Evolutionary conservation across 1,139 yeast genomes (phyloP), one percentile per base, ranked within the genome.

Genomic region (Trichomonascaceae sp.): DNA sequence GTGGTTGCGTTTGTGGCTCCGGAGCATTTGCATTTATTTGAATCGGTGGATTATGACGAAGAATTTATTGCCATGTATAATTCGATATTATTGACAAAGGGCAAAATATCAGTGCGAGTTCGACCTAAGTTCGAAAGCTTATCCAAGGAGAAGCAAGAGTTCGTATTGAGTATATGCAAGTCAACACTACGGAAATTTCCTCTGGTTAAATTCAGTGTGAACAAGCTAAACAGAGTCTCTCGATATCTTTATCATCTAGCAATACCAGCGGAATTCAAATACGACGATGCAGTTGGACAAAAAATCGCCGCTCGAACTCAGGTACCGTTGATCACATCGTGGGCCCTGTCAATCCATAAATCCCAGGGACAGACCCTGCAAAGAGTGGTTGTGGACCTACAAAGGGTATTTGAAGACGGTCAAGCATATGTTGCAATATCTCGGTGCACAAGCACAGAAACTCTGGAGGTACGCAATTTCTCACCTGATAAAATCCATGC

Each of bases 341-440:
- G 96, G 96, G 95, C 96, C 0, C 71, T 89, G 63, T 87, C 96
- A 0, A 89, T 89, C 53, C 97, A 89, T 68, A 89, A 89, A 65
- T 84, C 96, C 0, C 97, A 89, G 70, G 97, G 97, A 1, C 96
- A 89, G 71, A 87, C 97, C 0, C 76, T 89, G 51, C 84, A 81
- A 44, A 70, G 95, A 55, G 83, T 89, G n/a, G 78, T 81, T 59
- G 93, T 89, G 4, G 95, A 89, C 63, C 72, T 89, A 54, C 73
- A 78, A 32, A 79, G 77, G 60, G 80, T 84, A 32, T 89, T 89
- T 65, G 96, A 88, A 66, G 84, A 81, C 50, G 96, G 96, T 13
- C 96, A 88, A 64, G 93, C 86, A 2, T 88, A 88, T 64, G 96
- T 90, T 19, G 97, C 99, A 0, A 74, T 91, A 41, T 87, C 96